Base-by-base conservation (phyloP, 768 basidiomycete species). In the Pleurotus djamor region DNA sequence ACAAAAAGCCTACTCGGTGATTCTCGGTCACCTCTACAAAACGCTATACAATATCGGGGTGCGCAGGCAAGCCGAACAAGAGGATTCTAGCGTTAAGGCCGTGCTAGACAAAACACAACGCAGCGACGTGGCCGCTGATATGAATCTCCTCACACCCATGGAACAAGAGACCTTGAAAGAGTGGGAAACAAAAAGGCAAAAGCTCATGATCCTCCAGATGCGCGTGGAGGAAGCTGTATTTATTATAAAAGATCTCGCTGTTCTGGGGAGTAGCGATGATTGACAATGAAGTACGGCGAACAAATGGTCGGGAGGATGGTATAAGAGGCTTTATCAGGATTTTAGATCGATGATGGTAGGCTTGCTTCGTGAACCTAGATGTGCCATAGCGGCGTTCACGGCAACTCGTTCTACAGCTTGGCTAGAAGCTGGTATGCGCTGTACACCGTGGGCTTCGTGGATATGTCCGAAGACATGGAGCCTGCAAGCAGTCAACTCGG, bases 191-290 rank as follows among this genome's bases (percentile, higher is more conserved):
- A 90, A 84, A 72, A 77, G 86, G 65, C 83, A 86, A 69, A 92
- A 87, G 74, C 64, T 98, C 70, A 82, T 82, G 5, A 82, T 93
- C 48, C 78, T 97, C 44, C 91, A 95, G 77, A 83, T 83, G 81
- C 83, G 96, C 34, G 87, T 93, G n/a, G 95, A 98, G 66, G 86
- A 94, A 71, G 86, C 88, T 57, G 85, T 97, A 38, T 97, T 98
- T 70, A 86, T 98, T 60, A 72, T 98, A 54, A 85, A 89, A 69
- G 95, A 98, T 72, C 79, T 97, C 45, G 81, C 77, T 62, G 69
- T 76, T 37, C 69, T 82, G 51, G 78, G 79, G 66, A 72, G 72
- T 43, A 64, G 72, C 64, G 83, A 86, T 50, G 84, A 88, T 69
- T 79, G 59, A 73, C 36, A 48, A 32, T 49, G 5, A 9, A n/a